Percentiles rank a stretch among this genome's conserved stretches.
phyloP scores from a whole-genome alignment of 2,329 filamentous ascomycete species.

The Didymellaceae sp. region DNA sequence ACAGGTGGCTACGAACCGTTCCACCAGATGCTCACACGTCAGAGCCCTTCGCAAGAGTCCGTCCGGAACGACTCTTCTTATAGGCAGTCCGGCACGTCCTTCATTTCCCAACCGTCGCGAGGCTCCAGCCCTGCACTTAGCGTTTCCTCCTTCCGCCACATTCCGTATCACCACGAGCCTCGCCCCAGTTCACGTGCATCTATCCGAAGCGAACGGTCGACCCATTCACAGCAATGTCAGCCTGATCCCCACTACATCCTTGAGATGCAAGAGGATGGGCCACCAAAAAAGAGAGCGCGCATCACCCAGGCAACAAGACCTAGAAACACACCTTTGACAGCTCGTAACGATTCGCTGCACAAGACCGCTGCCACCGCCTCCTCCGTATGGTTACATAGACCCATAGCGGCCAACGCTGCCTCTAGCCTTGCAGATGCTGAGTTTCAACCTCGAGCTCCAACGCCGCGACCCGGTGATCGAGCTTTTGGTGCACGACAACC shows the following conservation, averaged over 20 bases:
- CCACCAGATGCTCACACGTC: slow-evolving; percentile 47
- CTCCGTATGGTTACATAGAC: slow-evolving; percentile 83
- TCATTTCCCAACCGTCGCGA: slow-evolving; percentile 47
- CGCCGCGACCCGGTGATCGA: slow-evolving; percentile 69
- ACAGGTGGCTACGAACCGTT: slow-evolving; percentile 45
- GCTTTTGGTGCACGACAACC: slow-evolving; percentile 34
- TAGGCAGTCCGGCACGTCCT: slow-evolving; percentile 33
- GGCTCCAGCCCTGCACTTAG: slow-evolving; percentile 54
- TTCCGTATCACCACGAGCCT: slow-evolving; percentile 41
- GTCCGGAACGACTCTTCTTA: slow-evolving; percentile 37
- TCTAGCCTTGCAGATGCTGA: slow-evolving; percentile 65
- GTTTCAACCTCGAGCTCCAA: slow-evolving; percentile 77
- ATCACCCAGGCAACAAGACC: slow-evolving; percentile 75
- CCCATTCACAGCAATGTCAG: slow-evolving; percentile 27
- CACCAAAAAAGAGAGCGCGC: slow-evolving; percentile 79
- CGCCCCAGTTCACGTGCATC: slow-evolving; percentile 50
- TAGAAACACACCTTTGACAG: slow-evolving; percentile 74
- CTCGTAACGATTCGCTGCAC: slow-evolving; percentile 77
- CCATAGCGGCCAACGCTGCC: slow-evolving; percentile 63
- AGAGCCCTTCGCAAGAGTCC: slow-evolving; percentile 35
- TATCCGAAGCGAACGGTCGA: slow-evolving; percentile 40
- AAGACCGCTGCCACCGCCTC: slow-evolving; percentile 91
- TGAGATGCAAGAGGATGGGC: slow-evolving; percentile 57
- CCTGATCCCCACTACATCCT: slow-evolving; percentile 31
- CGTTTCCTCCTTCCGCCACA: slow-evolving; percentile 46